Conservation (phyloP, 2,329 filamentous ascomycete species). For the Penicillium expansum region DNA sequence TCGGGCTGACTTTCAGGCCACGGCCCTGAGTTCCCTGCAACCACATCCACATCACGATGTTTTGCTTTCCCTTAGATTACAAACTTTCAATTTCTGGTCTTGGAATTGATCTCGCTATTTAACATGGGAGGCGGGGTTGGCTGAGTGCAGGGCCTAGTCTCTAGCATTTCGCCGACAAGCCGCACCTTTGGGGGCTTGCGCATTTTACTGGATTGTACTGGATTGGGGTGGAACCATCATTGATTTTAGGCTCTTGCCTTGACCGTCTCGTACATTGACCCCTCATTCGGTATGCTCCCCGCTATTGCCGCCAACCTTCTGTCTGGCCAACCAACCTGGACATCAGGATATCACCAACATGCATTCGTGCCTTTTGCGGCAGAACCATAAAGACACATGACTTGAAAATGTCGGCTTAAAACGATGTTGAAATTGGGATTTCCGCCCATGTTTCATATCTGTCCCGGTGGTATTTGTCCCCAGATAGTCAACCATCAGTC, state of each 20-base stretch:
- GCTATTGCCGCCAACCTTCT: not conserved
- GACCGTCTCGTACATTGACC: conserved; percentile 8
- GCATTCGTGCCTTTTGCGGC: not conserved
- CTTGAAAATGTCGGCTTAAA: not conserved
- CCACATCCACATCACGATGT: not conserved
- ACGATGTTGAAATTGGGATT: not conserved
- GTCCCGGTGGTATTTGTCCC: conserved; percentile 5
- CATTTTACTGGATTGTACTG: not conserved
- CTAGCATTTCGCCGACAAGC: not conserved
- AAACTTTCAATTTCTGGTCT: not conserved
- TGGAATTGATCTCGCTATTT: not conserved
- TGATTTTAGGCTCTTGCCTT: conserved; percentile 1
- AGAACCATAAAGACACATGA: not conserved
- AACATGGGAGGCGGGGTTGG: conserved; percentile 1
- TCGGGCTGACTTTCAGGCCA: conserved; percentile 5
- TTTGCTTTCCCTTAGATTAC: conserved; percentile 8
- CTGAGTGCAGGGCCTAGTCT: conserved; percentile 2
- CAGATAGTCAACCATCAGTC: conserved; percentile 9
- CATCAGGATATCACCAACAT: not conserved
- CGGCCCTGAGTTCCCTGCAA: not conserved
- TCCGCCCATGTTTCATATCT: conserved; percentile 2
- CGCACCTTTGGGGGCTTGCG: not conserved
- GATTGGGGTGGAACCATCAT: not conserved
- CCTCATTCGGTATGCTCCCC: not conserved
- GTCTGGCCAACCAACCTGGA: not conserved